A percentile compares a stretch with the other conserved stretches of the same genome.
Conservation (phyloP, 768 basidiomycete genomes). For the Tylopilus cervinicoccineus region DNA sequence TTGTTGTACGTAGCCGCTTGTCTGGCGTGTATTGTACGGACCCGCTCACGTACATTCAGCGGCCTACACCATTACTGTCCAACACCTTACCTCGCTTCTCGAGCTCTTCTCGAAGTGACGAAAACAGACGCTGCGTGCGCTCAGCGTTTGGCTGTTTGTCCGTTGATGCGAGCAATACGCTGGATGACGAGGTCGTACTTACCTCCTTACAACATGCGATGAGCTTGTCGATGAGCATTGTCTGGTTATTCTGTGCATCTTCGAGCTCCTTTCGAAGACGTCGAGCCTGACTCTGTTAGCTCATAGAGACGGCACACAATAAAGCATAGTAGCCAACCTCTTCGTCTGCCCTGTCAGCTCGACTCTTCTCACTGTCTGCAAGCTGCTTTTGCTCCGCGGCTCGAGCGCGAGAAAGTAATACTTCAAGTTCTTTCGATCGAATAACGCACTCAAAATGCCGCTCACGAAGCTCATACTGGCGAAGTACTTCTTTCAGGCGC, state of each 20-base stretch:
- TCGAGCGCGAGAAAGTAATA: slow-evolving; percentile 80
- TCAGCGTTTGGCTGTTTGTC: slow-evolving; percentile 69
- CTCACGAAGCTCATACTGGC: slow-evolving; percentile 87
- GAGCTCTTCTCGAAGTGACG: slow-evolving; percentile 77
- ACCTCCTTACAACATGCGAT: slow-evolving; percentile 88
- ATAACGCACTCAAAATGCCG: slow-evolving; percentile 91
- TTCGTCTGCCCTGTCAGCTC: slow-evolving; percentile 66
- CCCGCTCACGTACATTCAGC: slow-evolving; percentile 30
- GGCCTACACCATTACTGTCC: slow-evolving; percentile 42
- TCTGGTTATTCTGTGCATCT: slow-evolving; percentile 73
- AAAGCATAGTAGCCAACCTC: slow-evolving; percentile 51
- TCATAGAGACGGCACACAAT: not conserved
- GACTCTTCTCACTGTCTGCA: slow-evolving; percentile 67
- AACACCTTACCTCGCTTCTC: slow-evolving; percentile 60
- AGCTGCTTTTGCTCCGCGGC: slow-evolving; percentile 85
- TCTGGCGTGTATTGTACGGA: slow-evolving; percentile 14
- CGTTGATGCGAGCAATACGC: slow-evolving; percentile 10
- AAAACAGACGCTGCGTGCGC: slow-evolving; percentile 75
- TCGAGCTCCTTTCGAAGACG: slow-evolving; percentile 75
- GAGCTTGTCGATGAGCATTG: slow-evolving; percentile 78
- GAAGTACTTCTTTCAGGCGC: slow-evolving; percentile 81
- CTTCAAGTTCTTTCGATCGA: slow-evolving; percentile 88
- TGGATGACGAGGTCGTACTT: slow-evolving; percentile 24
- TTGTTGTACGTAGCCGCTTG: slow-evolving; percentile 8
- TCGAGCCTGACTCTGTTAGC: slow-evolving; percentile 43